These are phyloP conservation scores for Pestalotiopsis sp. DNA, from an alignment of 2,329 filamentous ascomycete genomes.

Conservation along the genomic window DNA sequence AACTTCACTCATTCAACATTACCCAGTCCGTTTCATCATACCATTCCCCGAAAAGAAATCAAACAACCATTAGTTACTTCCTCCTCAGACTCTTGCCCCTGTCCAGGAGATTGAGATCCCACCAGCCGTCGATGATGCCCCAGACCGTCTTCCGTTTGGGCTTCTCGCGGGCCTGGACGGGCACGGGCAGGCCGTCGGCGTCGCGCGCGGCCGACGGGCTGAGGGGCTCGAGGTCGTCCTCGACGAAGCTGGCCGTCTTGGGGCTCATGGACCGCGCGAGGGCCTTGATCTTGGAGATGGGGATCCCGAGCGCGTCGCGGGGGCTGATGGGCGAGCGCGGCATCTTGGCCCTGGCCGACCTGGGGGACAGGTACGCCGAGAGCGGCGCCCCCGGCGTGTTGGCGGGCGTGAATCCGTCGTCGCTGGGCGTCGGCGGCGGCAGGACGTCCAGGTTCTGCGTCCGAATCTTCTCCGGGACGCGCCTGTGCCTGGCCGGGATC, in stretches of 20 bases:
- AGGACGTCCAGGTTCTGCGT: slow-evolving; percentile 19
- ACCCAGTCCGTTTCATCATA: not conserved
- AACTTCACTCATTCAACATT: slow-evolving; percentile 24
- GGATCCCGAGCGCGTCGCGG: slow-evolving; percentile 33
- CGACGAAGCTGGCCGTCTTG: slow-evolving; percentile 13
- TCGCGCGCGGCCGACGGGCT: slow-evolving; percentile 21
- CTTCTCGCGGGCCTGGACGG: slow-evolving; percentile 21
- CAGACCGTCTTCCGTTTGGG: slow-evolving; percentile 50
- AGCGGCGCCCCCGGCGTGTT: slow-evolving; percentile 26
- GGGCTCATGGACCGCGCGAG: slow-evolving; percentile 19
- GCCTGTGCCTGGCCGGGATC: slow-evolving; percentile 29
- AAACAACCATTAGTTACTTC: slow-evolving; percentile 2
- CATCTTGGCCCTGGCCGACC: slow-evolving; percentile 18
- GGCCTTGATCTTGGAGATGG: slow-evolving; percentile 21
- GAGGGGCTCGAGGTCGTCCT: slow-evolving; percentile 26
- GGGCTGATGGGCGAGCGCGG: slow-evolving; percentile 19
- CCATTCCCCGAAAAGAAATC: not conserved
- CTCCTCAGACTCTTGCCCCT: slow-evolving; percentile 38
- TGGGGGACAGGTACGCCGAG: slow-evolving; percentile 19
- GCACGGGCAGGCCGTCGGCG: slow-evolving; percentile 3
- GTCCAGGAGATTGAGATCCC: slow-evolving; percentile 53
- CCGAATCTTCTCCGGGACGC: slow-evolving; percentile 19
- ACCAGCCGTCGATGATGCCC: slow-evolving; percentile 55
- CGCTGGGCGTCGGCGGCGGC: slow-evolving; percentile 22
- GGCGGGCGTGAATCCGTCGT: slow-evolving; percentile 24